phyloP scores from a whole-genome alignment of 2,329 filamentous ascomycete genomes.

The Cercospora sp. region DNA sequence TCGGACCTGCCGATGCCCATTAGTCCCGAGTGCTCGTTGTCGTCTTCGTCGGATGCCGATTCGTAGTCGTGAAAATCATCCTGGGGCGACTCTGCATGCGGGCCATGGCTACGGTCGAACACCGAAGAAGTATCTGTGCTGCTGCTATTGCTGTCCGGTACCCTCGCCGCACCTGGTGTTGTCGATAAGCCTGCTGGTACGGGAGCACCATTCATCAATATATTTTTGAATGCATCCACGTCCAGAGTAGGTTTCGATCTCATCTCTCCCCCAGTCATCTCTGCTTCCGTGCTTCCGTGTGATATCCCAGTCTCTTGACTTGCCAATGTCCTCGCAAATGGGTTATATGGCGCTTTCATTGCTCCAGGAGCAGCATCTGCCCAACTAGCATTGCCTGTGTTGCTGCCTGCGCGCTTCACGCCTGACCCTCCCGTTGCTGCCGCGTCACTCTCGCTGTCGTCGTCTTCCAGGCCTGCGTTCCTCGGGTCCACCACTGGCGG shows the following conservation, averaged over 20 bases:
- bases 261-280: constrained; percentile 17
- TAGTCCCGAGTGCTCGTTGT: constrained; percentile 43
- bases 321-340: constrained; percentile 39
- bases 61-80: constrained; percentile 54
- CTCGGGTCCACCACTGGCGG: constrained; percentile 2
- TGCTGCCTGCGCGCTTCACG: constrained; percentile 26
- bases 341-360: constrained; percentile 37
- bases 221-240: constrained; percentile 72
- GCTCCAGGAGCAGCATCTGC: constrained; percentile 12
- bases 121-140: constrained; percentile 59
- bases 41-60: constrained; percentile 36
- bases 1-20: constrained; percentile 47
- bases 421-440: constrained; percentile 28
- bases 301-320: constrained; percentile 30
- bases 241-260: constrained; percentile 55
- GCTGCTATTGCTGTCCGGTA: constrained; percentile 48
- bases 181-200: constrained; percentile 27
- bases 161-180: constrained; percentile 10
- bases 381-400: constrained; percentile 28
- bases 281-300: constrained; percentile 8
- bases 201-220: constrained; percentile 70
- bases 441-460: constrained; percentile 27
- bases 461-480: constrained; percentile 17
- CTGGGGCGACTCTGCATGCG: constrained; percentile 53
- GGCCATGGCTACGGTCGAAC: constrained; percentile 51